Evolutionary conservation across 257 asterid genomes (phyloP), one percentile per base, ranked within the genome.

Genomic region (Coffea eugenioides): DNA sequence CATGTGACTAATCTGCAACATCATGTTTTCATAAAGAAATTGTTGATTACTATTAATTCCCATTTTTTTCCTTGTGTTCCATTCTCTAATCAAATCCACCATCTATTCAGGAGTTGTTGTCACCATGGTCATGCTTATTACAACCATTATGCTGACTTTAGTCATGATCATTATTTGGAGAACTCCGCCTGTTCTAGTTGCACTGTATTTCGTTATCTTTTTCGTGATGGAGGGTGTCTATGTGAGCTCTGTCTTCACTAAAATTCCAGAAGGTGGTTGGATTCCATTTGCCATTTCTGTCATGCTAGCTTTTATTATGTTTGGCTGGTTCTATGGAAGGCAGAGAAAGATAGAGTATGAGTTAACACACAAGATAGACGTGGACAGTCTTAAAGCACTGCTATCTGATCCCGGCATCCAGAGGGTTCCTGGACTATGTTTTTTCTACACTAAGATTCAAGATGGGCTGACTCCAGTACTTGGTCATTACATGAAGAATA

Each of bases 251-350:
- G 84, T 85, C 70, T 80, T 82, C 18, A 82, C 78, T 48, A 85
- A 85, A 73, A 70, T 85, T 20, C 80, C 86, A 52, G 83, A 85
- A 85, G 89, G 89, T n/a, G 89, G 89, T 49, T 85, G 86, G 86
- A 83, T 85, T 43, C 89, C 89, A 36, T 85, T 85, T 78, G 86
- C 83, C 69, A 83, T 85, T 65, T 77, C 83, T 31, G 18, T 83
- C 39, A 39, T 80, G 51, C 85, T 85, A 6, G 85, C 86, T 66
- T 67, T 83, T 25, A 83, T 85, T 71, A 85, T 85, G 89, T 83
- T 85, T 69, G 83, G 84, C 56, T 85, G 89, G 89, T 83, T 80
- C 80, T 83, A 83, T 64, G 89, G 89, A 45, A 77, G 89, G 49
- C 83, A 77, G 68, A 80, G 83, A 68, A 85, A 85, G 80, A 74